Conservation (phyloP, 306 rosid species). For the Begonia masoniana region DNA sequence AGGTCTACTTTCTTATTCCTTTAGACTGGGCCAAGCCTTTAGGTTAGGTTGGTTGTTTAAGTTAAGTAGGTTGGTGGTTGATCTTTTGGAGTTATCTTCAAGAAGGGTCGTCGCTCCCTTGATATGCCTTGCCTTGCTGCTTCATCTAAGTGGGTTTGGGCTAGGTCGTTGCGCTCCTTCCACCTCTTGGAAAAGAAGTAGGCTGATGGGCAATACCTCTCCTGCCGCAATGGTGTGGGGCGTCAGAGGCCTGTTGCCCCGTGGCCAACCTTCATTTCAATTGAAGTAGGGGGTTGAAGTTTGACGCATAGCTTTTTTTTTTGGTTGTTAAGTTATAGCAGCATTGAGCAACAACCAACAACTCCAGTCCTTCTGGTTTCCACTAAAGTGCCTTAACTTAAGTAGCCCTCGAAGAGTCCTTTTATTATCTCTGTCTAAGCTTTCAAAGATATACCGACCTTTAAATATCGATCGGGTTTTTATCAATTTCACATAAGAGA, state of each 20-base stretch:
- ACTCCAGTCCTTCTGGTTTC: not conserved
- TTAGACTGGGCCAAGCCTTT: too few species aligned
- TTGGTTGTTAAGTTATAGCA: not conserved
- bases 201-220: too few species aligned
- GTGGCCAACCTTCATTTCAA: not conserved
- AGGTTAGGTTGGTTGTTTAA: too few species aligned
- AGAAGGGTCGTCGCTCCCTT: not conserved
- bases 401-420: not conserved
- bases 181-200: too few species aligned
- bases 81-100: not conserved
- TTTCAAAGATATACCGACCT: not conserved
- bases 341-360: not conserved
- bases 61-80: too few species aligned
- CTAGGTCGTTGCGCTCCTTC: not conserved
- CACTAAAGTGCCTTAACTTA: not conserved
- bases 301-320: not conserved
- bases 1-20: too few species aligned
- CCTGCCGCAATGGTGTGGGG: not conserved
- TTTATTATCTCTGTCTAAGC: too few species aligned
- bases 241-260: not conserved
- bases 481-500: not conserved
- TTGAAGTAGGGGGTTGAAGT: not conserved
- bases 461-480: not conserved
- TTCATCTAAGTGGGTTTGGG: not conserved
- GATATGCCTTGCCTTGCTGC: not conserved